Evolutionary conservation across 202 grass and related monocot species (phyloP).

Genomic region (Dendrocalamus latiflorus): DNA sequence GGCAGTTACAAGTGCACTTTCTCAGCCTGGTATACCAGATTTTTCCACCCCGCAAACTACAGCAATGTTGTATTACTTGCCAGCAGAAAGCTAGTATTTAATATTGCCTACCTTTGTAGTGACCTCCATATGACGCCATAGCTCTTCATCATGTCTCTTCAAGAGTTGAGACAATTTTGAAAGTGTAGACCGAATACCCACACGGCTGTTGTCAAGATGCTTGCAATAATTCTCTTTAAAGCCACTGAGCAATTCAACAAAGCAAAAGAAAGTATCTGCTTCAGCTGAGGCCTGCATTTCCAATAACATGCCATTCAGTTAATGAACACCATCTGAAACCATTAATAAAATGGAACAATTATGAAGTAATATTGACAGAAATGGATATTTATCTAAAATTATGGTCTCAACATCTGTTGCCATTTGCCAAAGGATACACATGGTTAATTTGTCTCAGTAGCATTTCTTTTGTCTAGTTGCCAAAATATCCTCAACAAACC

Average conservation of each 20-base stretch:
- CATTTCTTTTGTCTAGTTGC: not conserved
- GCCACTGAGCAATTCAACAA: slow-evolving; percentile 68
- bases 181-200: too few relatives aligned
- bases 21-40: too few relatives aligned
- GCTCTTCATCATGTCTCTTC: too few relatives aligned
- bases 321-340: slow-evolving; percentile 7
- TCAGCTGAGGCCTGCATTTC: slow-evolving; percentile 57
- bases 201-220: too few relatives aligned
- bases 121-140: too few relatives aligned
- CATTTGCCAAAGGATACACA: not conserved
- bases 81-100: not conserved
- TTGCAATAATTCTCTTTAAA: too few relatives aligned
- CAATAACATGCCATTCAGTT: not conserved
- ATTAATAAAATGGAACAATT: slow-evolving; percentile 7
- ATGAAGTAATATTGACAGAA: not conserved
- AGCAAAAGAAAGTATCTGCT: slow-evolving; percentile 86
- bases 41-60: too few relatives aligned
- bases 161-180: too few relatives aligned
- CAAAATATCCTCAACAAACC: not conserved
- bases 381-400: not conserved
- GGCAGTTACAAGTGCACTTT: too few relatives aligned
- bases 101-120: slow-evolving; percentile 56
- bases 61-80: not conserved
- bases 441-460: not conserved
- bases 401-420: not conserved